Base-by-base conservation (phyloP, 345 rosid species). In the Aquilaria yunnanensis region DNA sequence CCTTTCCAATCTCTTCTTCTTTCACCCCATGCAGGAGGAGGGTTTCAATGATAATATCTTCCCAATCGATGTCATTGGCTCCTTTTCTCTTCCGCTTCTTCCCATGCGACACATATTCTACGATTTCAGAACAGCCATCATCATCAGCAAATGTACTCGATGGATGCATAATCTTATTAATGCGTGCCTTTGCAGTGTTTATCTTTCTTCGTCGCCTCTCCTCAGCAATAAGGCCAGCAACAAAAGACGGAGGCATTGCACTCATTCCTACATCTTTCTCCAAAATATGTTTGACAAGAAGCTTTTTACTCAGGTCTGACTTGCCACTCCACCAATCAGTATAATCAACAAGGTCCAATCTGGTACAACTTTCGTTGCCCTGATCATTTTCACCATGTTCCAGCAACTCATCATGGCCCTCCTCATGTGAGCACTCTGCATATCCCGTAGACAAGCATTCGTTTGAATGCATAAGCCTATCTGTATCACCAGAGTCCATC, bases 311-410 rank as follows among this genome's bases (percentile, higher is more conserved):
- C 72, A 90, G 63, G 52, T 68, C 74, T 0, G 92, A 90, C 65
- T 80, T 83, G 41, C 96, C 98, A 57, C 65, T 77, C 98, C 98
- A 90, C 94, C 96, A 90, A 59, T 82, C 85, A 56, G 56, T 66
- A 62, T 60, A 60, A n/a, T 64, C 65, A 13, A 23, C 23, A 56
- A 45, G 43, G 23, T 23, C 23, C 23, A 23, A 23, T 23, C 23
- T 23, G 23, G 23, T 23, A 23, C 23, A 23, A 23, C 23, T 73
- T 64, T 51, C 70, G 2, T 68, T 48, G 7, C 60, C 72, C 47
- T 12, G 57, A 51, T 65, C 69, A 12, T 57, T 48, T 30, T 32
- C 69, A 30, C 55, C 69, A n/a, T 31, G 23, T 23, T 23, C 23
- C 23, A 23, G 23, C 23, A 23, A 23, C 23, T 23, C 23, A 23